A percentile compares a stretch with the other conserved stretches of the same genome.
These are phyloP conservation scores for Yamadazyma sp. DNA, from an alignment of 1,139 yeast species.

Conservation along the genomic window DNA sequence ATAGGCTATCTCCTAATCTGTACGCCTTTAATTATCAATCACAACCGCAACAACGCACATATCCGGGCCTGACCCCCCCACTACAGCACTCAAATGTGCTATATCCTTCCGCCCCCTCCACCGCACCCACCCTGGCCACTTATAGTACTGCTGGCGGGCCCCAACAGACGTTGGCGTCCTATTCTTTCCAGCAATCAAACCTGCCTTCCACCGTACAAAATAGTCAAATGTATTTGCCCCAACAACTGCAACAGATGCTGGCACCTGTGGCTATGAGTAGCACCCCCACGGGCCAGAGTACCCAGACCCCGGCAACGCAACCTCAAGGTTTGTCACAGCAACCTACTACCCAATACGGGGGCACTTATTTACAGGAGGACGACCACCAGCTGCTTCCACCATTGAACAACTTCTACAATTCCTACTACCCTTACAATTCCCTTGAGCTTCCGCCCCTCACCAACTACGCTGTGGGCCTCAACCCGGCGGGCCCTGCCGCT, in stretches of 20 bases:
- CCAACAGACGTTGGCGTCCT: neutral
- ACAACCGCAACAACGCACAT: no score
- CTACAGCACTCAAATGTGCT: no score
- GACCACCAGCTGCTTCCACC: constrained; percentile 4
- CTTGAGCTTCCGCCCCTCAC: constrained; percentile 2
- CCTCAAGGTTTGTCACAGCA: neutral
- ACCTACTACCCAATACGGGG: neutral
- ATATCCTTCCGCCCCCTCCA: no score
- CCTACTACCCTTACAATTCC: constrained; percentile 4
- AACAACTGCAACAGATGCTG: no score
- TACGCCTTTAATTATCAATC: no score
- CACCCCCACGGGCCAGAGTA: no score
- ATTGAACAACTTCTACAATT: constrained; percentile 3
- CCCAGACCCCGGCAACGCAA: neutral
- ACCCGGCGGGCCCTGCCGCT: neutral
- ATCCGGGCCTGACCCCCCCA: no score
- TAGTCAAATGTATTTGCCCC: no score
- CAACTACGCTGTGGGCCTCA: neutral
- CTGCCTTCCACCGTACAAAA: neutral
- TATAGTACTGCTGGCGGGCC: no score
- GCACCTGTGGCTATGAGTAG: neutral
- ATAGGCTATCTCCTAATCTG: no score
- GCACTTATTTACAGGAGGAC: neutral
- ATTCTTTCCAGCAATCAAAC: neutral
- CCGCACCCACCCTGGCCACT: no score